Conservation (phyloP, 768 basidiomycete species). For the Udeniomyces megalosporus region DNA sequence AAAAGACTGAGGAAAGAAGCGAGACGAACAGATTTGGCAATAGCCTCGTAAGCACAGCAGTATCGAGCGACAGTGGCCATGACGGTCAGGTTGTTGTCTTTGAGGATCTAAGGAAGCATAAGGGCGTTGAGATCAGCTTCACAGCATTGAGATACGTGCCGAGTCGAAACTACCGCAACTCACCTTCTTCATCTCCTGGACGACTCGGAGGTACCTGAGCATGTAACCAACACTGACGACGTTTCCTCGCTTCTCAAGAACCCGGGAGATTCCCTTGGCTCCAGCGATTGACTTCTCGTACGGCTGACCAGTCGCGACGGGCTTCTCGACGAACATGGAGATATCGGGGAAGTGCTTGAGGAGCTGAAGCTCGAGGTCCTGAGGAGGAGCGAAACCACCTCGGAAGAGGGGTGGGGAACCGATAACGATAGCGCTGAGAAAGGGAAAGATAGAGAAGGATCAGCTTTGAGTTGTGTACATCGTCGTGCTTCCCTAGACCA, state of each 20-base stretch:
- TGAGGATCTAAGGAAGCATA: conserved; percentile 77
- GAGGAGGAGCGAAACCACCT: conserved; percentile 54
- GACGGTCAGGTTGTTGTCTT: conserved; percentile 82
- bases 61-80: conserved; percentile 95
- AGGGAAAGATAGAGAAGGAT: background rate
- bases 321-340: conserved; percentile 46
- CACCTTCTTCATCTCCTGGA: conserved; percentile 43
- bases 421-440: conserved; percentile 55
- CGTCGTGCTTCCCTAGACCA: background rate
- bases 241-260: conserved; percentile 33
- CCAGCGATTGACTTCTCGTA: conserved; percentile 10
- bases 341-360: conserved; percentile 74
- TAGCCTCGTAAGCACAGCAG: conserved; percentile 41
- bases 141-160: too few species aligned
- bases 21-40: conserved; percentile 37
- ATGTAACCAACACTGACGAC: conserved; percentile 91
- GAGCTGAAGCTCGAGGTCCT: conserved; percentile 76
- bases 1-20: too few species aligned
- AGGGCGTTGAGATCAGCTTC: too few species aligned
- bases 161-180: too few species aligned
- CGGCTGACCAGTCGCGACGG: conserved; percentile 14
- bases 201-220: conserved; percentile 81
- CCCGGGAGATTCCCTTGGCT: conserved; percentile 1
- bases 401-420: conserved; percentile 91
- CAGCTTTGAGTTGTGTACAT: too few species aligned